phyloP scores from a whole-genome alignment of 768 basidiomycete species.

The Mycena latifolia region DNA sequence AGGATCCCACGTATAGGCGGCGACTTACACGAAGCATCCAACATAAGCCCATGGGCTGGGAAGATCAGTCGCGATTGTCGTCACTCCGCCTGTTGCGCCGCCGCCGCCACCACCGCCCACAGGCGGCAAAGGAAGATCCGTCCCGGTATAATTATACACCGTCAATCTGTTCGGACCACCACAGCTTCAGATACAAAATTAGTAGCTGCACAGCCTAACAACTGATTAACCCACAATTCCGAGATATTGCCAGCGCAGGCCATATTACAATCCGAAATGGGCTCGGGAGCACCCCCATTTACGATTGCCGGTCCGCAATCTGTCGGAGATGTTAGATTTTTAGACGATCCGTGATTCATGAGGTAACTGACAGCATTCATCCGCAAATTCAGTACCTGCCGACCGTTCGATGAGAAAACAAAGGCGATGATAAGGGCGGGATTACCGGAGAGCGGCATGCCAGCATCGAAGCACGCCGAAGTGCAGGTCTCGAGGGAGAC shows the following conservation, averaged over 20 bases:
- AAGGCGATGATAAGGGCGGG: constrained; percentile 22
- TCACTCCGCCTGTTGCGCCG: constrained; percentile 39
- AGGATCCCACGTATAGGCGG: not conserved
- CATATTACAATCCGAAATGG: constrained; percentile 74
- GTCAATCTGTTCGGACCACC: constrained; percentile 79
- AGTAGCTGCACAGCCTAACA: not conserved
- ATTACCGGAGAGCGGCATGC: constrained; percentile 37
- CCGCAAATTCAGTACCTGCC: constrained; percentile 55
- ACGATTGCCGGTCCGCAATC: constrained; percentile 63
- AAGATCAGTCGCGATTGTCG: constrained; percentile 64
- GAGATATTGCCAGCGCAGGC: constrained; percentile 70
- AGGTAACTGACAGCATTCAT: constrained; percentile 62
- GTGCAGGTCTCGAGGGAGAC: constrained; percentile 72
- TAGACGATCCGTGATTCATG: not conserved
- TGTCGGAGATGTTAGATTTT: constrained; percentile 41
- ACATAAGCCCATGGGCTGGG: constrained; percentile 70
- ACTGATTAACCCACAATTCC: constrained; percentile 54
- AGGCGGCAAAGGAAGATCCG: constrained; percentile 54
- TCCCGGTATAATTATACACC: constrained; percentile 79
- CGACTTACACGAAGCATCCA: constrained; percentile 74
- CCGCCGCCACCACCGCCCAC: constrained; percentile 48
- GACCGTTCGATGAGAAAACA: constrained; percentile 51
- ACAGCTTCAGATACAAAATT: constrained; percentile 49
- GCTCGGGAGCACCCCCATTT: constrained; percentile 60
- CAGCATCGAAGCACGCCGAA: constrained; percentile 68